Evolutionary conservation across 1,284 basidiomycete genomes (phyloP).

Genomic region (Chiua sp.): DNA sequence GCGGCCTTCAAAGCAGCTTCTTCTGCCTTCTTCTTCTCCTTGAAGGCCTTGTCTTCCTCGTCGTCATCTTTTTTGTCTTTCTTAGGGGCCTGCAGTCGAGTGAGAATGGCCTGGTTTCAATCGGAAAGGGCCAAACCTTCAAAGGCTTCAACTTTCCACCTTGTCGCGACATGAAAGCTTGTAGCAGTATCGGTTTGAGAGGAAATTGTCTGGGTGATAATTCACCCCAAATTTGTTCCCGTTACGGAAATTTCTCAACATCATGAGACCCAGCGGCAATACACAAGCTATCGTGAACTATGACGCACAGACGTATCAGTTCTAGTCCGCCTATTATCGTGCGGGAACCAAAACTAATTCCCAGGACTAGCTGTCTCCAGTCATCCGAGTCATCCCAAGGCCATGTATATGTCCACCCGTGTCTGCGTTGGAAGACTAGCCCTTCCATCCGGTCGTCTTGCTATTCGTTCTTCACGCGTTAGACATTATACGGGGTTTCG

Average conservation of each 20-base stretch:
- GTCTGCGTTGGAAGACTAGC: background rate
- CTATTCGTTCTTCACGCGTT: background rate
- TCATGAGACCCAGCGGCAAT: too few species aligned
- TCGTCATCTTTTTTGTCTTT: conserved; percentile 75
- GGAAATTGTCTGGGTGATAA: background rate
- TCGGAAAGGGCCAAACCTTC: conserved; percentile 47
- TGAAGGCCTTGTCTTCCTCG: conserved; percentile 74
- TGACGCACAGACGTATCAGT: too few species aligned
- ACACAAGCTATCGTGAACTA: too few species aligned
- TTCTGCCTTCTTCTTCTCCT: conserved; percentile 76
- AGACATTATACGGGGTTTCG: conserved; percentile 3
- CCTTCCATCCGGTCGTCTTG: background rate
- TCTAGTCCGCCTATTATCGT: too few species aligned
- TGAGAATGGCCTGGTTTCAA: background rate
- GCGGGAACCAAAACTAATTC: background rate
- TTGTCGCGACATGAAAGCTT: conserved; percentile 70
- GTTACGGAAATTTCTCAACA: conserved; percentile 11
- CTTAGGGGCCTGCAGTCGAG: conserved; percentile 65
- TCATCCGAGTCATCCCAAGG: background rate
- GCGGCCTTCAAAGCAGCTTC: conserved; percentile 71
- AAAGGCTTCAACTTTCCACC: conserved; percentile 83
- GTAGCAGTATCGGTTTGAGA: conserved; percentile 1
- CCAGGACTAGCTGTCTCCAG: background rate
- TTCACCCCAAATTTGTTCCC: background rate
- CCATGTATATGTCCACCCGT: background rate